A percentile compares a stretch with the other conserved stretches of the same genome.
These are phyloP conservation scores for Cladorrhinum sp. DNA, from an alignment of 2,329 filamentous ascomycete species.

Conservation along the genomic window DNA sequence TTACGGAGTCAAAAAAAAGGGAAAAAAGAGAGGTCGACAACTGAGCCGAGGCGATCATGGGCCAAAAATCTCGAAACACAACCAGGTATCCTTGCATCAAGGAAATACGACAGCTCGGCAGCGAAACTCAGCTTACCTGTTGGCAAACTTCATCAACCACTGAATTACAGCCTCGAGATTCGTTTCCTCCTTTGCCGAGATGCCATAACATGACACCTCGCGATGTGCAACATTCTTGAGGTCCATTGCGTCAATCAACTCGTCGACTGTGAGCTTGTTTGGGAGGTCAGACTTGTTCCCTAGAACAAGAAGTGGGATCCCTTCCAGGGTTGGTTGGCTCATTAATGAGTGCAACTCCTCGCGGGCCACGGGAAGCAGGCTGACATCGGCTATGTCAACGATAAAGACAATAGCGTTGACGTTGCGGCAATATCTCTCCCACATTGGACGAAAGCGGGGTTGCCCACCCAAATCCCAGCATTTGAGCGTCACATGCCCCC, in stretches of 20 bases:
- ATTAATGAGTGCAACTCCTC: constrained; percentile 91
- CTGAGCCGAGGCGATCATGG: background rate
- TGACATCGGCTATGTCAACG: constrained; percentile 87
- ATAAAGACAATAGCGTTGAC: constrained; percentile 99
- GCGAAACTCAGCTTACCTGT: constrained; percentile 50
- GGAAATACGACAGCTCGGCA: constrained; percentile 1
- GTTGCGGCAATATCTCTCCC: constrained; percentile 96
- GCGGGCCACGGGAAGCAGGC: constrained; percentile 76
- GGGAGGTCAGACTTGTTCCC: constrained; percentile 96
- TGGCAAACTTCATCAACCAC: constrained; percentile 90
- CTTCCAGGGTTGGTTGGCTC: constrained; percentile 76
- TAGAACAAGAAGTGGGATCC: constrained; percentile 88
- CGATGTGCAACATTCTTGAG: constrained; percentile 85
- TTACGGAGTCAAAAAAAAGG: constrained; percentile 6
- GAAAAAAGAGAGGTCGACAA: constrained; percentile 8
- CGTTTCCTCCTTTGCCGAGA: constrained; percentile 97
- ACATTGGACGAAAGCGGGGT: constrained; percentile 96
- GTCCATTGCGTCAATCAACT: constrained; percentile 89
- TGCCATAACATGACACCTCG: constrained; percentile 97
- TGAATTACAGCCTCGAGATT: constrained; percentile 96
- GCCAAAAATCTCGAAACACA: background rate
- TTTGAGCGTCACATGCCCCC: constrained; percentile 96
- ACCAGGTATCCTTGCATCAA: constrained; percentile 3
- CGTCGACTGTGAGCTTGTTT: constrained; percentile 88
- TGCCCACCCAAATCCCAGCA: constrained; percentile 99